A percentile compares a stretch with the other conserved stretches of the same genome.
phyloP scores from a whole-genome alignment of 2,329 filamentous ascomycete genomes.

The Shiraia sp. region DNA sequence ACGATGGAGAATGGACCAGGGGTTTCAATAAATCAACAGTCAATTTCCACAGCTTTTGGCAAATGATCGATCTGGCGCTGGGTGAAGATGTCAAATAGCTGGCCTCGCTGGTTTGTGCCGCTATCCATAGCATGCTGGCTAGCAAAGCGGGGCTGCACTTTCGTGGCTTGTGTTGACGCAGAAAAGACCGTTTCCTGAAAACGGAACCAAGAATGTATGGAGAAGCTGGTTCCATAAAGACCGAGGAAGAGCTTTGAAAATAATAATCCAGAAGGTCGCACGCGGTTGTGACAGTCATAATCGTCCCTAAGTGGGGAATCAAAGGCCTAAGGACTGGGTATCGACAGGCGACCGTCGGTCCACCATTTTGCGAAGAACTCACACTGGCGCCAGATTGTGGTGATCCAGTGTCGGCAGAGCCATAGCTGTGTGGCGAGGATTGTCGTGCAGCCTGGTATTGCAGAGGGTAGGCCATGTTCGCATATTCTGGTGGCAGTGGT shows the following conservation, averaged over 20 bases:
- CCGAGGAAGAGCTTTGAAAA: slow-evolving; percentile 85
- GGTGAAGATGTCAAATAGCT: slow-evolving; percentile 80
- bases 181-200: slow-evolving; percentile 84
- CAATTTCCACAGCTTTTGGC: slow-evolving; percentile 83
- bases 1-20: slow-evolving; percentile 76
- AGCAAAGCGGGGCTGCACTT: slow-evolving; percentile 82
- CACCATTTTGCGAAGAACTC: slow-evolving; percentile 38
- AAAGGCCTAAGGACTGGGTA: slow-evolving; percentile 87
- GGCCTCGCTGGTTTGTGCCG: slow-evolving; percentile 88
- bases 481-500: slow-evolving; percentile 35
- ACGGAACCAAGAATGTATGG: slow-evolving; percentile 88
- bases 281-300: slow-evolving; percentile 78
- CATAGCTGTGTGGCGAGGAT: slow-evolving; percentile 41
- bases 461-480: slow-evolving; percentile 38
- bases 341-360: slow-evolving; percentile 48
- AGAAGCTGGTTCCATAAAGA: slow-evolving; percentile 84
- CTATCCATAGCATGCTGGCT: slow-evolving; percentile 94
- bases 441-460: slow-evolving; percentile 36
- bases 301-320: slow-evolving; percentile 75
- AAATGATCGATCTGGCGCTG: slow-evolving; percentile 79
- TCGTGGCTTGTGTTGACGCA: slow-evolving; percentile 80
- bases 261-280: slow-evolving; percentile 91
- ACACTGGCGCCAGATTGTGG: slow-evolving; percentile 41
- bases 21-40: slow-evolving; percentile 84
- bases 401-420: slow-evolving; percentile 41